phyloP scores from a whole-genome alignment of 1,284 basidiomycete genomes.

The Irpex sp. region DNA sequence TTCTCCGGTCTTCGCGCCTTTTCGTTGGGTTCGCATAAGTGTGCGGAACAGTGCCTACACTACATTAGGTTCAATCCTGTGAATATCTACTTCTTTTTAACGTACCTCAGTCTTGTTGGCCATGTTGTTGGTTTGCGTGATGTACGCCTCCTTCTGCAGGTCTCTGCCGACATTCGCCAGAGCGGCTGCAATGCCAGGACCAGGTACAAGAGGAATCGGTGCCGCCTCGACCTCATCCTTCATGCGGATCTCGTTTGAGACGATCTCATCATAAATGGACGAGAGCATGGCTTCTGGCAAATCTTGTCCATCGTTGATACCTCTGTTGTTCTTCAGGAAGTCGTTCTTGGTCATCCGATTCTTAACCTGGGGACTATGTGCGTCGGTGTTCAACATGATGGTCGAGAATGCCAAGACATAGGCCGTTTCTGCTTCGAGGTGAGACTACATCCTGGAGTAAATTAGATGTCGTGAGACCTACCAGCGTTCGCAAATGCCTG shows the following conservation, averaged over 20 bases:
- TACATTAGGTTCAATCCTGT: conserved; percentile 3
- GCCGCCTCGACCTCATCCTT: conserved; percentile 87
- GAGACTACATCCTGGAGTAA: background rate
- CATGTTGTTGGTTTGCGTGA: conserved; percentile 93
- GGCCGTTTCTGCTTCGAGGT: conserved; percentile 65
- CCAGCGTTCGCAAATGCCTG: conserved; percentile 85
- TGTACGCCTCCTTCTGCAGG: conserved; percentile 91
- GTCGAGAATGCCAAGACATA: conserved; percentile 93
- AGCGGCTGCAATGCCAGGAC: conserved; percentile 75
- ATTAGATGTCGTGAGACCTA: conserved; percentile 29
- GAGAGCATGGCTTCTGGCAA: conserved; percentile 83
- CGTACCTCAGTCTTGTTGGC: conserved; percentile 89
- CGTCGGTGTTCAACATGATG: conserved; percentile 95
- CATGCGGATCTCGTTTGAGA: conserved; percentile 92
- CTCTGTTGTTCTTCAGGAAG: conserved; percentile 91
- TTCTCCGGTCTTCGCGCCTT: conserved; percentile 68
- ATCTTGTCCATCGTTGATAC: conserved; percentile 88
- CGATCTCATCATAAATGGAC: conserved; percentile 86
- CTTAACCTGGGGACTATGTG: conserved; percentile 92
- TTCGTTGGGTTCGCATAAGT: conserved; percentile 84
- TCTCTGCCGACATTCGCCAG: conserved; percentile 89
- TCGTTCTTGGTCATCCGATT: conserved; percentile 88
- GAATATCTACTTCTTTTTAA: background rate
- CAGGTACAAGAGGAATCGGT: conserved; percentile 41
- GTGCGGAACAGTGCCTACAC: conserved; percentile 82